Percentiles rank a stretch among this genome's conserved stretches.
Evolutionary conservation across 208 protist genomes (phyloP).

Genomic region (Leishmania amazonensis): DNA sequence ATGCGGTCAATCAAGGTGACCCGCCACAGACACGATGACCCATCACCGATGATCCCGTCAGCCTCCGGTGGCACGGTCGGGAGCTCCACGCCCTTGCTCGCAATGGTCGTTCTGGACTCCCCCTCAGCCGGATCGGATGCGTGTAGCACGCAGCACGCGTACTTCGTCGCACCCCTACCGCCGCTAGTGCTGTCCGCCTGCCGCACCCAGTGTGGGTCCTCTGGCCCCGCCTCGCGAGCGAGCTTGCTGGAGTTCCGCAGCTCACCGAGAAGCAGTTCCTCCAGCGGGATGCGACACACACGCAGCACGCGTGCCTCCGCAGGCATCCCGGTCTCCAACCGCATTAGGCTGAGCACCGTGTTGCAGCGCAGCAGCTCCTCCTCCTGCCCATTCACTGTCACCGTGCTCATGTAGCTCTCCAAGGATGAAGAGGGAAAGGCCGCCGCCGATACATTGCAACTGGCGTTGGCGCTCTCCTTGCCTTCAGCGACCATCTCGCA

Average conservation of each 20-base stretch:
- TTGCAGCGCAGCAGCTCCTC: constrained; percentile 15
- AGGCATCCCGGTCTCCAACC: not conserved
- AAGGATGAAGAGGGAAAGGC: constrained; percentile 8
- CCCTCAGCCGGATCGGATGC: not conserved
- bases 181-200: not conserved
- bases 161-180: not conserved
- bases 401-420: constrained; percentile 17
- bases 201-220: constrained; percentile 54
- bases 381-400: constrained; percentile 8
- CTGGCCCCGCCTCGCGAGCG: constrained; percentile 46
- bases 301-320: constrained; percentile 33
- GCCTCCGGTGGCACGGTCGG: constrained; percentile 29
- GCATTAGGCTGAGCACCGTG: constrained; percentile 15
- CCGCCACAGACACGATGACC: constrained; percentile 56
- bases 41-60: constrained; percentile 49
- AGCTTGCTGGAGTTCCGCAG: constrained; percentile 51
- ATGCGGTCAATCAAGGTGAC: constrained; percentile 30
- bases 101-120: not conserved
- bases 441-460: not conserved
- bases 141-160: constrained; percentile 16
- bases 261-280: constrained; percentile 68
- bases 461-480: not conserved
- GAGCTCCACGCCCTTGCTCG: constrained; percentile 18
- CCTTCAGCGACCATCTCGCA: not conserved
- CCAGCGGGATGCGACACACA: constrained; percentile 39